phyloP scores from a whole-genome alignment of 306 rosid genomes.

The Trichosanthes cucumerina region DNA sequence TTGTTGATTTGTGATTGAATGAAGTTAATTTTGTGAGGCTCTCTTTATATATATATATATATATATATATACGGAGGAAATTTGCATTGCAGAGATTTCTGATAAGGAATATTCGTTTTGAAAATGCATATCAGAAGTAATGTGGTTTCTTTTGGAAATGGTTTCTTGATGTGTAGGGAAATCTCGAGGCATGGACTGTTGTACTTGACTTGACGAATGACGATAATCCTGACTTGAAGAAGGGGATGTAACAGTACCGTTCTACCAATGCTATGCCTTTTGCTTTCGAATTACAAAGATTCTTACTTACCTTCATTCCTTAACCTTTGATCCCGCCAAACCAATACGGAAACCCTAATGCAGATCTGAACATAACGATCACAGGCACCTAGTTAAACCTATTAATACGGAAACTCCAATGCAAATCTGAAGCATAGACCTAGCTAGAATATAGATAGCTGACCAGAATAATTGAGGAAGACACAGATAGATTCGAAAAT shows the following conservation, averaged over 20 bases:
- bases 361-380: not conserved
- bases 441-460: not conserved
- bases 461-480: too few species aligned
- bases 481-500: too few species aligned
- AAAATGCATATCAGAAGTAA: not conserved
- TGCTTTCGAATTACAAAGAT: not conserved
- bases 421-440: not conserved
- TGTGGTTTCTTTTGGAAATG: not conserved
- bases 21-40: not conserved
- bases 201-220: too few species aligned
- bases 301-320: slow-evolving; percentile 6
- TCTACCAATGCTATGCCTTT: not conserved
- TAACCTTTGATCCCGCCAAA: not conserved
- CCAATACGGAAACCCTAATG: not conserved
- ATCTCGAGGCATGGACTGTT: not conserved
- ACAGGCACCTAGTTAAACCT: not conserved
- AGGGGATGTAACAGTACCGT: not conserved
- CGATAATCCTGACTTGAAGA: not conserved
- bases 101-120: not conserved
- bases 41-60: not conserved
- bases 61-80: not conserved
- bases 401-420: not conserved
- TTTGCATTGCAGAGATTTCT: not conserved
- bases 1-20: too few species aligned
- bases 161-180: slow-evolving; percentile 4